phyloP scores from a whole-genome alignment of 768 basidiomycete species.

The Termitomyces sp. region DNA sequence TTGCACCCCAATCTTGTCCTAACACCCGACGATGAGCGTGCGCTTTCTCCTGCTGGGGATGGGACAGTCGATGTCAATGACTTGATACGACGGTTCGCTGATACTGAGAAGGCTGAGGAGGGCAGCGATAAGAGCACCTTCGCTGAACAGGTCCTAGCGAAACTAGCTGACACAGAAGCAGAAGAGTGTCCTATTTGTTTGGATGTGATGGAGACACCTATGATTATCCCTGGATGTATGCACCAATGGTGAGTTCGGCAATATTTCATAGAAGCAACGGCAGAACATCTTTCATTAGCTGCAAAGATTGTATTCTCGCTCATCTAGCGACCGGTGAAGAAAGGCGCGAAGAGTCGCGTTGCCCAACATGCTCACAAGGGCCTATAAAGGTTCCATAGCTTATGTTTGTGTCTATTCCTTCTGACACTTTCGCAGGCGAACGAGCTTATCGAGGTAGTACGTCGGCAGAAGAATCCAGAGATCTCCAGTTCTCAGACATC shows the following conservation, averaged over 20 bases:
- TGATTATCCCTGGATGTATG: conserved; percentile 71
- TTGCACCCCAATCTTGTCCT: conserved; percentile 86
- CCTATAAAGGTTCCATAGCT: conserved; percentile 51
- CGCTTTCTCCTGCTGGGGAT: conserved; percentile 33
- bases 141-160: conserved; percentile 62
- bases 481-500: conserved; percentile 30
- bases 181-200: conserved; percentile 81
- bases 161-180: conserved; percentile 49
- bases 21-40: conserved; percentile 40
- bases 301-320: conserved; percentile 85
- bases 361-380: conserved; percentile 76
- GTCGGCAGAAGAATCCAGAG: conserved; percentile 24
- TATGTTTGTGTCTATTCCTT: not conserved
- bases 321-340: conserved; percentile 69
- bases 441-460: conserved; percentile 63
- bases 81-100: conserved; percentile 51
- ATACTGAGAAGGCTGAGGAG: conserved; percentile 29
- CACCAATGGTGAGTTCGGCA: conserved; percentile 60
- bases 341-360: conserved; percentile 65
- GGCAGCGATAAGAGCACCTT: conserved; percentile 38
- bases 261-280: not conserved
- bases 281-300: conserved; percentile 39
- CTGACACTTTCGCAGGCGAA: conserved; percentile 37
- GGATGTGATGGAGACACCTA: conserved; percentile 68
- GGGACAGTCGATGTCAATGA: conserved; percentile 52